Evolutionary conservation across 177 flowering plant species (phyloP).

Genomic region (Telopea speciosissima): DNA sequence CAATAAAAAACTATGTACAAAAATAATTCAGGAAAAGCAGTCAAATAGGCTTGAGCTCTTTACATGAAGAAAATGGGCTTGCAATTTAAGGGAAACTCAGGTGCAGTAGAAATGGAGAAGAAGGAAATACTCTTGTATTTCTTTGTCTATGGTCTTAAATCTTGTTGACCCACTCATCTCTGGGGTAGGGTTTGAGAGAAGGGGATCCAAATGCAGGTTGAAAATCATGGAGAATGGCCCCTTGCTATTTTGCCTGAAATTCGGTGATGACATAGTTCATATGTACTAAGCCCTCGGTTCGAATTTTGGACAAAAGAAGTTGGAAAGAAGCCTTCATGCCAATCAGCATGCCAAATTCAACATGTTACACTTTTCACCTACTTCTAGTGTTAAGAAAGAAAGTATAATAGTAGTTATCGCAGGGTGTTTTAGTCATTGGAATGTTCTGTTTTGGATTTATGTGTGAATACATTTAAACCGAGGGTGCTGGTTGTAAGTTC

Average conservation of each 20-base stretch:
- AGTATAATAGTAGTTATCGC: no score
- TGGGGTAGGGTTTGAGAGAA: background rate
- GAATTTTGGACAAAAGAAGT: background rate
- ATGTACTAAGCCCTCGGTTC: background rate
- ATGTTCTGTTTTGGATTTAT: no score
- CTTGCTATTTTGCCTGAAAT: background rate
- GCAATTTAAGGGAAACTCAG: background rate
- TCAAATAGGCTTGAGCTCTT: background rate
- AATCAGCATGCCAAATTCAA: background rate
- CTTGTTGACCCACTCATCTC: background rate
- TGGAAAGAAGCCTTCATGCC: background rate
- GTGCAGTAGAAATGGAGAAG: background rate
- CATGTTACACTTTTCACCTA: background rate
- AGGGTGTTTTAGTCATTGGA: no score
- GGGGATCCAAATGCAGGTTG: background rate
- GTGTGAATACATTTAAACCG: no score
- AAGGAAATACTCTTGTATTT: no score
- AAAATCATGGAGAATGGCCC: background rate
- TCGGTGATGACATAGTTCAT: no score
- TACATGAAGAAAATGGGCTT: background rate
- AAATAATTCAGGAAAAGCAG: background rate
- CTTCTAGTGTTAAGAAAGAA: no score
- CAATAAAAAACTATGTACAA: background rate
- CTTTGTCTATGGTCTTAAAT: background rate
- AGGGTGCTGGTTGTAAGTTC: no score